phyloP scores from a whole-genome alignment of 495 filamentous ascomycete genomes.

The Gamarada debralockiae region DNA sequence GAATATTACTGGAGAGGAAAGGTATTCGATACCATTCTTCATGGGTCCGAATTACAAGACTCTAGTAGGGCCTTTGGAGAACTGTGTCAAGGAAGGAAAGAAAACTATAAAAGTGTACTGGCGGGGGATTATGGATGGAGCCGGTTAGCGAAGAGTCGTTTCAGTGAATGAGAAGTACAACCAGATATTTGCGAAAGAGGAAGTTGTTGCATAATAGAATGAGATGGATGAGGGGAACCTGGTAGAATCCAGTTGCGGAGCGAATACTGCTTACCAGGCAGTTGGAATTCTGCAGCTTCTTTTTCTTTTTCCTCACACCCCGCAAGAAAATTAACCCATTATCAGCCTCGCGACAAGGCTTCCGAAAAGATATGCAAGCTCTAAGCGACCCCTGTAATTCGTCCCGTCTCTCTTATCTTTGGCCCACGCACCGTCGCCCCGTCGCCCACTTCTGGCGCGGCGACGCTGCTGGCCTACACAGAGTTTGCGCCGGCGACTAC shows the following conservation, averaged over 20 bases:
- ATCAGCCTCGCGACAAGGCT: constrained; percentile 1
- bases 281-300: too few relatives aligned
- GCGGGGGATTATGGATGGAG: background rate
- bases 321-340: background rate
- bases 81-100: constrained; percentile 2
- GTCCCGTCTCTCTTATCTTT: constrained; percentile 17
- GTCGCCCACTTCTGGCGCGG: constrained; percentile 18
- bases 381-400: constrained; percentile 7
- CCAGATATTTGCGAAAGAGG: constrained; percentile 1
- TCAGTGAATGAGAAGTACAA: background rate
- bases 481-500: constrained; percentile 4
- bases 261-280: too few relatives aligned
- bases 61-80: background rate
- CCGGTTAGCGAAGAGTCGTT: background rate
- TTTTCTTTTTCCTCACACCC: too few relatives aligned
- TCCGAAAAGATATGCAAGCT: background rate
- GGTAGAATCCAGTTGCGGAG: too few relatives aligned
- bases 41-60: constrained; percentile 16
- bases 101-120: background rate
- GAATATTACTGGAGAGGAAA: constrained; percentile 37
- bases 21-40: constrained; percentile 40
- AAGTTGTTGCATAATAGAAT: constrained; percentile 2
- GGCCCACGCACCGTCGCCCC: background rate
- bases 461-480: constrained; percentile 11
- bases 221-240: too few relatives aligned